Evolutionary conservation across 169 alveolate genomes (phyloP).

Genomic region (Cryptosporidium ryanae): DNA sequence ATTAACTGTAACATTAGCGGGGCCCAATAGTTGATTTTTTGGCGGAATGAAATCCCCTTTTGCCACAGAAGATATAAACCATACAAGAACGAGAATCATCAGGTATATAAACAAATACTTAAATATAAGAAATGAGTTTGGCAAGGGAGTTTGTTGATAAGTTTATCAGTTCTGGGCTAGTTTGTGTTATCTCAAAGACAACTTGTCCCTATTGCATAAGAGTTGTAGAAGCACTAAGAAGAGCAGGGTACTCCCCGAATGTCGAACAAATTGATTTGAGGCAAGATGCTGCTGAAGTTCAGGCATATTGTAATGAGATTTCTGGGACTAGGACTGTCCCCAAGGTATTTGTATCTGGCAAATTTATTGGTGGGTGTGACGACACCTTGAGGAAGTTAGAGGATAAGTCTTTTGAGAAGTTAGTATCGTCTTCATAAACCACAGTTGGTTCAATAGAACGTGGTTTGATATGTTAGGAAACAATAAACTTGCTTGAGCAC

Average conservation of each 20-base stretch:
- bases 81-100: neutral
- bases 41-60: neutral
- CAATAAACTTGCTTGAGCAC: too few relatives aligned
- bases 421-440: neutral
- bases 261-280: conserved; percentile 76
- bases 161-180: conserved; percentile 15
- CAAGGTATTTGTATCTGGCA: conserved; percentile 78
- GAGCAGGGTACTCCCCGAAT: conserved; percentile 36
- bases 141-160: conserved; percentile 25
- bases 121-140: neutral
- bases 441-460: too few relatives aligned
- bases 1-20: neutral
- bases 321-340: conserved; percentile 82
- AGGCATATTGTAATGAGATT: conserved; percentile 72
- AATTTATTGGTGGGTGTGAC: conserved; percentile 81
- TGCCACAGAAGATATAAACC: neutral
- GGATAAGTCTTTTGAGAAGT: conserved; percentile 18
- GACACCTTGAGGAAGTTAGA: conserved; percentile 72
- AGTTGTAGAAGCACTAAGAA: conserved; percentile 23
- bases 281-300: conserved; percentile 75
- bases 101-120: neutral
- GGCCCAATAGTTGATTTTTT: neutral
- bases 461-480: too few relatives aligned
- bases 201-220: conserved; percentile 50
- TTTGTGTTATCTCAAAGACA: conserved; percentile 39